These are phyloP conservation scores for Trichoderma semiorbis DNA, from an alignment of 2,329 filamentous ascomycete genomes.

Conservation along the genomic window DNA sequence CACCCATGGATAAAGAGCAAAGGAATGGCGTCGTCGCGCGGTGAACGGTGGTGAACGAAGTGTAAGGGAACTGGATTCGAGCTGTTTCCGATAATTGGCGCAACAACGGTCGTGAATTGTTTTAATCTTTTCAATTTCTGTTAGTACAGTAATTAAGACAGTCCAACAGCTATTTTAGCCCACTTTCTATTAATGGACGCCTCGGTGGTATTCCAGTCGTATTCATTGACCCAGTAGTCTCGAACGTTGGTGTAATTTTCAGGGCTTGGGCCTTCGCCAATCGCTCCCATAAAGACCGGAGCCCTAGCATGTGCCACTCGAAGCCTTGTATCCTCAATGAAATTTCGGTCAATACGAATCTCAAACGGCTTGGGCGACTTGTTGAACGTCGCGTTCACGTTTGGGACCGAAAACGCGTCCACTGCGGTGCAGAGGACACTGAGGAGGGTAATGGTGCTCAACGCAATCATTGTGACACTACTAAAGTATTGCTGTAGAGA, in stretches of 20 bases:
- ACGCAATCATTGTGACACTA: neutral
- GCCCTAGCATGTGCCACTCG: neutral
- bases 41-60: neutral
- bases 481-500: neutral
- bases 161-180: neutral
- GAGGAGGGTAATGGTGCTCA: neutral
- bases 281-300: neutral
- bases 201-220: neutral
- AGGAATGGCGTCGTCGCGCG: neutral
- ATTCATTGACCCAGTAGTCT: neutral
- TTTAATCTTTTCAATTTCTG: neutral
- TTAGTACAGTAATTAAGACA: neutral
- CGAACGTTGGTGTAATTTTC: neutral
- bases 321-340: neutral
- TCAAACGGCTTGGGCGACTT: neutral
- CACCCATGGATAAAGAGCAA: neutral
- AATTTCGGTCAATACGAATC: neutral
- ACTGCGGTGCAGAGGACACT: neutral
- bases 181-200: neutral
- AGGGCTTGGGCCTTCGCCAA: neutral
- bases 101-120: neutral
- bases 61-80: neutral
- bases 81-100: neutral
- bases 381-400: neutral
- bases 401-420: neutral